These are phyloP conservation scores for Carpinus fangiana DNA, from an alignment of 306 rosid species.

Conservation along the genomic window DNA sequence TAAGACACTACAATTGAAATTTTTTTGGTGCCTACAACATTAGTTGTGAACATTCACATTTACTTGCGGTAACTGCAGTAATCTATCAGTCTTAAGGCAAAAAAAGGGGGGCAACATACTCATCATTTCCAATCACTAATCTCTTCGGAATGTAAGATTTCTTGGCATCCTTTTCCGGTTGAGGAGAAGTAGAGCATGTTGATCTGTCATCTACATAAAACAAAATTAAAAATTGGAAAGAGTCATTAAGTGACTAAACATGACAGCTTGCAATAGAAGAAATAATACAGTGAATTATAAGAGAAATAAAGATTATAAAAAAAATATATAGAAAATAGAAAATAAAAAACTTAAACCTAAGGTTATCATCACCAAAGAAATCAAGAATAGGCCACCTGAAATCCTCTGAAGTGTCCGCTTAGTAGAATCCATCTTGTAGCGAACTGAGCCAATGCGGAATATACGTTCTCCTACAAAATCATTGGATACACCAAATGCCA, in stretches of 20 bases:
- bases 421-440: constrained; percentile 83
- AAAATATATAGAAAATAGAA: background rate
- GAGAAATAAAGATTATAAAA: constrained; percentile 3
- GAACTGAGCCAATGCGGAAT: constrained; percentile 72
- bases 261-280: constrained; percentile 10
- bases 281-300: constrained; percentile 6
- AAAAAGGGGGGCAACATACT: constrained; percentile 55
- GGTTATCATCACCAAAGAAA: constrained; percentile 10
- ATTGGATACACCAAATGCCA: constrained; percentile 38
- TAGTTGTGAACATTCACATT: constrained; percentile 24
- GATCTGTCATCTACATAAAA: constrained; percentile 62
- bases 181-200: constrained; percentile 41
- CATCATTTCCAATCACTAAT: constrained; percentile 89
- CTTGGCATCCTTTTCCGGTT: constrained; percentile 57
- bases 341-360: constrained; percentile 6
- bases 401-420: constrained; percentile 83
- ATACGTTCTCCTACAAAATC: constrained; percentile 68
- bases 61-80: constrained; percentile 16
- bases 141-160: constrained; percentile 75
- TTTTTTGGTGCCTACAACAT: constrained; percentile 9
- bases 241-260: constrained; percentile 19
- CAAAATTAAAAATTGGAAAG: constrained; percentile 18
- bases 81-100: constrained; percentile 13
- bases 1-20: constrained; percentile 8
- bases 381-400: constrained; percentile 53